These are phyloP conservation scores for Mariannaea sp. DNA, from an alignment of 2,329 filamentous ascomycete species.

Conservation along the genomic window DNA sequence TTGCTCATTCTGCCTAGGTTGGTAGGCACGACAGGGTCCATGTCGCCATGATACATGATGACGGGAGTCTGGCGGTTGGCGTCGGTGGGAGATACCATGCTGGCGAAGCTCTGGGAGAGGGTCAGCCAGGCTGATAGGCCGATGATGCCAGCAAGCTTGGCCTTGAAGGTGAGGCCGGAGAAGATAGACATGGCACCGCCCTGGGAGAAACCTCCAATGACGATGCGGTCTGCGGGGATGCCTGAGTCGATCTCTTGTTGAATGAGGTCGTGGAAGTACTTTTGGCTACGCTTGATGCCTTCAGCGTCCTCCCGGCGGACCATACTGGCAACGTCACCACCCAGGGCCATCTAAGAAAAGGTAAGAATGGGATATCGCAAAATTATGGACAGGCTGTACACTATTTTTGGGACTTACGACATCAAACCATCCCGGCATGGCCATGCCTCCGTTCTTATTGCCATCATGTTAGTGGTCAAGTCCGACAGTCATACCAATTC, in stretches of 20 bases:
- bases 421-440: conserved; percentile 89
- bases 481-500: neutral
- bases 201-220: conserved; percentile 85
- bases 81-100: conserved; percentile 48
- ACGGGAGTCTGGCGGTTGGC: conserved; percentile 73
- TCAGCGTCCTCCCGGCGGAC: conserved; percentile 63
- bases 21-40: conserved; percentile 73
- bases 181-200: conserved; percentile 88
- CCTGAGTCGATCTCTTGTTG: conserved; percentile 79
- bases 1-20: conserved; percentile 71
- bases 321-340: conserved; percentile 40
- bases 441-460: conserved; percentile 36
- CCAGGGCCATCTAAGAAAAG: conserved; percentile 42
- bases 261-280: conserved; percentile 80
- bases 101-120: conserved; percentile 56
- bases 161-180: conserved; percentile 71
- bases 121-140: conserved; percentile 83
- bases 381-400: neutral
- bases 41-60: conserved; percentile 86
- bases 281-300: conserved; percentile 74
- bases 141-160: conserved; percentile 85
- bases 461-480: conserved; percentile 20
- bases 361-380: conserved; percentile 6
- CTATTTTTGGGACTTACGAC: conserved; percentile 56
- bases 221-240: conserved; percentile 80